These are phyloP conservation scores for Schizochytrium sp. DNA, from an alignment of 108 stramenopile species.

Conservation along the genomic window DNA sequence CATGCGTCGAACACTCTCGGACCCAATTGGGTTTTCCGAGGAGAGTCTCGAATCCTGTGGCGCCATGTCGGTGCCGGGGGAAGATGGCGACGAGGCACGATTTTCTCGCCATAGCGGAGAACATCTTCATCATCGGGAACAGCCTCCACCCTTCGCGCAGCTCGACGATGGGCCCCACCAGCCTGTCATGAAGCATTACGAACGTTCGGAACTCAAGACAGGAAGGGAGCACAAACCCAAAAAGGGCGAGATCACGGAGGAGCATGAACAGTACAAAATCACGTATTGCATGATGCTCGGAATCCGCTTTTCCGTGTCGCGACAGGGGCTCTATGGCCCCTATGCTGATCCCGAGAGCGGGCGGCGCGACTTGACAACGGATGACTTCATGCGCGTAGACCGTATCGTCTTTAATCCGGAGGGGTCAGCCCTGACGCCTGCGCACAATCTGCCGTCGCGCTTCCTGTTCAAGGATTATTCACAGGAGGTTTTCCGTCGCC, in stretches of 20 bases:
- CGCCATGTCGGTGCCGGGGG: background rate
- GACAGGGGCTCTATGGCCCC: constrained; percentile 13
- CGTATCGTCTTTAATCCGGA: constrained; percentile 73
- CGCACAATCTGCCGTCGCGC: constrained; percentile 84
- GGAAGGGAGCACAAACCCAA: constrained; percentile 26
- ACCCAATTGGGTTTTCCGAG: background rate
- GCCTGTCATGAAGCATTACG: background rate
- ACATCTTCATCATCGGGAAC: too few species aligned
- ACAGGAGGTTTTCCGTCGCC: constrained; percentile 73
- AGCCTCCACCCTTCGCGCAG: background rate
- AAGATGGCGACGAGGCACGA: too few species aligned
- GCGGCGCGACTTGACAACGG: constrained; percentile 4
- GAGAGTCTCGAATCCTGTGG: background rate
- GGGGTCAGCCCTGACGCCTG: constrained; percentile 75
- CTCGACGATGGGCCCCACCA: background rate
- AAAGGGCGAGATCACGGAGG: constrained; percentile 75
- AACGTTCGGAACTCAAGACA: background rate
- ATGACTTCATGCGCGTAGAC: constrained; percentile 70
- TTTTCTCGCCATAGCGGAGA: too few species aligned
- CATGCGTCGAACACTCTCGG: background rate
- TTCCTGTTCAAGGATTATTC: constrained; percentile 98
- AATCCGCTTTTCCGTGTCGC: constrained; percentile 68
- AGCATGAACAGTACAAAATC: constrained; percentile 84
- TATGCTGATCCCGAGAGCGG: constrained; percentile 29
- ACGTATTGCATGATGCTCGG: constrained; percentile 96